A percentile compares a stretch with the other conserved stretches of the same genome.
These are phyloP conservation scores for Geranium rotundifolium DNA, from an alignment of 345 rosid species.

Conservation along the genomic window DNA sequence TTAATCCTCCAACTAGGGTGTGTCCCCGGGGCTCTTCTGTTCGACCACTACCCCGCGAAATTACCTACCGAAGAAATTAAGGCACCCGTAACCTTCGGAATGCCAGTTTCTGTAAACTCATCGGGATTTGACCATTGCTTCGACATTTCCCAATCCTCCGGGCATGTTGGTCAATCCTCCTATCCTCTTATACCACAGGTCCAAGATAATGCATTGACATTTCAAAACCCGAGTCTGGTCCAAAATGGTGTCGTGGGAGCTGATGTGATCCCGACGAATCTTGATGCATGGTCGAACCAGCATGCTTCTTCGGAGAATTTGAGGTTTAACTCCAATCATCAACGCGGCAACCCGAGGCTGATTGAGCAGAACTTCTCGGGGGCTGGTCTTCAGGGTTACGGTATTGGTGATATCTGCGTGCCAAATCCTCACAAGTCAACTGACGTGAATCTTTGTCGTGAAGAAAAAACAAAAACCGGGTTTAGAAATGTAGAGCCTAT, in stretches of 20 bases:
- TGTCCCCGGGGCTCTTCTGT: slow-evolving; percentile 59
- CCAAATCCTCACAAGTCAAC: no score
- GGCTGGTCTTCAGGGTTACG: no score
- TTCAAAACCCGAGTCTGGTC: slow-evolving; percentile 9
- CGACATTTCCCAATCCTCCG: slow-evolving; percentile 5
- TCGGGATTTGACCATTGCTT: no score
- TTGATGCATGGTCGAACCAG: slow-evolving; percentile 38
- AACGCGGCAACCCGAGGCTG: background rate
- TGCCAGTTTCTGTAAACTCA: no score
- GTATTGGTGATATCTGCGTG: no score
- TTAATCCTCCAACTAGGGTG: slow-evolving; percentile 69
- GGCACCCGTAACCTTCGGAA: no score
- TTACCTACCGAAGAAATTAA: slow-evolving; percentile 17
- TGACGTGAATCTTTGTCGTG: no score
- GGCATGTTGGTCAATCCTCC: slow-evolving; percentile 15
- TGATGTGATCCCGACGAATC: slow-evolving; percentile 37
- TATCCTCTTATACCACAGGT: slow-evolving; percentile 11
- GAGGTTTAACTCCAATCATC: slow-evolving; percentile 15
- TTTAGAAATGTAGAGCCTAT: no score
- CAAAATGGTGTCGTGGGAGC: slow-evolving; percentile 21
- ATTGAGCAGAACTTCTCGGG: no score
- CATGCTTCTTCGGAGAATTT: slow-evolving; percentile 23
- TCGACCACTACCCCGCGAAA: slow-evolving; percentile 31
- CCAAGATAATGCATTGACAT: slow-evolving; percentile 15
- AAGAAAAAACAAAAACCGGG: no score